Conservation (phyloP, 148 eudicot species). For the Pharnaceum exiguum region DNA sequence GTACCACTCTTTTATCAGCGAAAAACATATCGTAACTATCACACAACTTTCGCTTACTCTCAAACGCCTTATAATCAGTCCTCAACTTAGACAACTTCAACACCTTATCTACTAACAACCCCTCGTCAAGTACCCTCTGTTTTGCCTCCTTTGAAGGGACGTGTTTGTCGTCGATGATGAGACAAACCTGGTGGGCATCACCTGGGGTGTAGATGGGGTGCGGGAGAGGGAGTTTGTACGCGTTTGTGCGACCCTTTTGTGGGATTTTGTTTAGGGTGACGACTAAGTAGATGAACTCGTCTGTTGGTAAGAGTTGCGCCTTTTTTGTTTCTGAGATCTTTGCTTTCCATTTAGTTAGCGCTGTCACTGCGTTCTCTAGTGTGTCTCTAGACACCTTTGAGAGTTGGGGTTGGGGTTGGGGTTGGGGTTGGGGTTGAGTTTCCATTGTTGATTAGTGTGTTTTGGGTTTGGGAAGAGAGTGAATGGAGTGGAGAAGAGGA, state of each 20-base stretch:
- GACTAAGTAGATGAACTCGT: constrained; percentile 61
- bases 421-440: not conserved
- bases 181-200: constrained; percentile 39
- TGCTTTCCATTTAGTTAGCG: constrained; percentile 54
- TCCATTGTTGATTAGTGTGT: constrained; percentile 21
- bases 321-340: constrained; percentile 24
- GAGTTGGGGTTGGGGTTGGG: not conserved
- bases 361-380: constrained; percentile 30
- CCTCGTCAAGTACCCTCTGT: constrained; percentile 28
- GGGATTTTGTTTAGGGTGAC: constrained; percentile 72
- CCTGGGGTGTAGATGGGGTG: constrained; percentile 39
- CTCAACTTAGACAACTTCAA: constrained; percentile 47
- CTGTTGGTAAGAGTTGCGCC: constrained; percentile 35
- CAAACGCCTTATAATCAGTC: constrained; percentile 54
- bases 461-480: not conserved
- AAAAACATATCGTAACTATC: constrained; percentile 62
- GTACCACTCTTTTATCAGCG: constrained; percentile 55
- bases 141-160: constrained; percentile 34
- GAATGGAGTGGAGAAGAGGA: not conserved
- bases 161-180: constrained; percentile 49
- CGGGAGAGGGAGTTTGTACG: constrained; percentile 54
- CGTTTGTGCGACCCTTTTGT: constrained; percentile 32
- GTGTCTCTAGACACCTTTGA: constrained; percentile 12
- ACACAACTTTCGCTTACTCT: constrained; percentile 60
- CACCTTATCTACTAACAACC: constrained; percentile 40